Base-by-base conservation (phyloP, 768 basidiomycete genomes). In the Pilatotrama ljubarskyi region DNA sequence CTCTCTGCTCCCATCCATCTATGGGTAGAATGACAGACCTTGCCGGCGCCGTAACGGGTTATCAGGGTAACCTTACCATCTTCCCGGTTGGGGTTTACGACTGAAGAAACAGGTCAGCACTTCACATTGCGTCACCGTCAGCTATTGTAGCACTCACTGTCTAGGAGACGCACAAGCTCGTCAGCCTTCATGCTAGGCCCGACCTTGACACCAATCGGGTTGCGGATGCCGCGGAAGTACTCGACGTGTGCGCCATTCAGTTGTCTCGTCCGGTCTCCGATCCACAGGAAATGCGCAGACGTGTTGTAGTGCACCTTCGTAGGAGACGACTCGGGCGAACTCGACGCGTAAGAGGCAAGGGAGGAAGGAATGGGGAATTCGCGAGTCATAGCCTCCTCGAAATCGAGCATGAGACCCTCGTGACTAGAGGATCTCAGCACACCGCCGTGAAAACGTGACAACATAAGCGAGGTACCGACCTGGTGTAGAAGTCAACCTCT, bases 121-220 rank as follows among this genome's bases (percentile, higher is more conserved):
- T 17, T 24, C n/a, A 25, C 11, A 2, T 5, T 4, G 15, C 11
- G 15, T 25, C 36, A 10, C 15, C 26, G 13, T 11, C 10, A 10
- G 4, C 10, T 4, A 20, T 2, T 14, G 41, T 35, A 5, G 15
- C 2, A 75, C 87, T 69, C 62, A 95, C 93, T 83, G 64, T 92
- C 83, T 15, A 99, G 75, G 44, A 98, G 70, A 40, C 77, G 64
- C 0, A 90, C 83, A 10, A 99, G 74, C 75, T 98, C 97, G 5
- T 85, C 90, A 7, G 76, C 71, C 38, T 76, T 76, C 90, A 98
- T 90, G 41, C 84, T 86, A 24, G 97, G 95, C 2, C 97, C 97
- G 6, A 96, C 92, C 72, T 99, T 99, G 77, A 98, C 84, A 2
- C 97, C 97, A 59, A 97, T 92, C 1, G 94, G 94, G 70, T 97